These are phyloP conservation scores for Hylodesmum podocarpum DNA, from an alignment of 306 rosid genomes.

Conservation along the genomic window DNA sequence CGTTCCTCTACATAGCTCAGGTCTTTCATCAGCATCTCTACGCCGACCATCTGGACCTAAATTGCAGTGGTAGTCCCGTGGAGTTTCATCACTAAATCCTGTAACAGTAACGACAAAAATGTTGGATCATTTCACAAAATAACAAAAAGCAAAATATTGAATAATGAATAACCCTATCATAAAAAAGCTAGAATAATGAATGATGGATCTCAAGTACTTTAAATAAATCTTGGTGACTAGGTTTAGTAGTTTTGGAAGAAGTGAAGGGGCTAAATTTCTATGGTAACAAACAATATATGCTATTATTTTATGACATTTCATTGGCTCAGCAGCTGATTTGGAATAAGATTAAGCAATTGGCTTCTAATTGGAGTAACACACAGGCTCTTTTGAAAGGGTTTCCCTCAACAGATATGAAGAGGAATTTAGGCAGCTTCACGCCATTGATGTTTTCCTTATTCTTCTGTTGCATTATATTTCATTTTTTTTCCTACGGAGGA, in stretches of 20 bases:
- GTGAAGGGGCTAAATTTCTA: neutral
- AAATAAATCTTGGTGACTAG: neutral
- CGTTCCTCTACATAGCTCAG: constrained; percentile 94
- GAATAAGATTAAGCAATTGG: neutral
- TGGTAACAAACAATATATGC: neutral
- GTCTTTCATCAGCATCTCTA: constrained; percentile 96
- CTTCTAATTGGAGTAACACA: neutral
- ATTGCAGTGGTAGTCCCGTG: constrained; percentile 97
- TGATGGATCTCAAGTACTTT: neutral
- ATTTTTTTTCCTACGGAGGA: neutral
- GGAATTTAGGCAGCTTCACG: neutral
- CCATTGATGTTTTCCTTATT: neutral
- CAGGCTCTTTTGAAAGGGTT: neutral
- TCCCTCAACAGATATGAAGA: neutral
- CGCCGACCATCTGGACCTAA: constrained; percentile 99
- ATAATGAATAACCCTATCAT: neutral
- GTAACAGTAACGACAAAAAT: constrained; percentile 29
- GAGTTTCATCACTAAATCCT: constrained; percentile 98
- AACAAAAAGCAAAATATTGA: neutral
- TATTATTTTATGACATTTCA: constrained; percentile 3
- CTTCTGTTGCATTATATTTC: neutral
- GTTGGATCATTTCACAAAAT: neutral
- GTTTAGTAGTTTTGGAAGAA: neutral
- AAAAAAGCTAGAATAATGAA: neutral
- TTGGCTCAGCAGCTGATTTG: neutral